Base-by-base conservation (phyloP, 2,329 filamentous ascomycete genomes). In the Venturia effusa region DNA sequence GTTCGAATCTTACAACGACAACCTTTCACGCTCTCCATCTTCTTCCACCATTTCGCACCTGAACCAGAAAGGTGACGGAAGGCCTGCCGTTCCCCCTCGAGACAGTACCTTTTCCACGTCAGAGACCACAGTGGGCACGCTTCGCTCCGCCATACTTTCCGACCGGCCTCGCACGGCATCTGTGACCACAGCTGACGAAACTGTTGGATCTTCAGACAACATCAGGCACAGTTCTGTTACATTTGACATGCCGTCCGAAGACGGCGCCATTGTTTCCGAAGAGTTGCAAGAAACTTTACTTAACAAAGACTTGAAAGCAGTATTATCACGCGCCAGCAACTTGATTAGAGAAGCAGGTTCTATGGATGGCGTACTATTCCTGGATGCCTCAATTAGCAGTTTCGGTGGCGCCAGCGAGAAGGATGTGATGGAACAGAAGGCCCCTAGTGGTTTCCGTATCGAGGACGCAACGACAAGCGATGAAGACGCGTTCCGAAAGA, bases 261-360 rank as follows among this genome's bases (percentile, higher is more conserved):
- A 43, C 11, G 22, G 22, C 24, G 15, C 54, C 10, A 39, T 51
- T 34, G 24, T 37, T 17, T 41, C 39, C 5, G 48, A 45, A 60
- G 39, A 45, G 54, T 22, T 60, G 19, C 51, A 59, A 37, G 55
- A 59, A 30, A 30, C 40, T 17, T 30, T 63, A 15, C 61, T 41
- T 27, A 54, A 40, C 40, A 62, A 54, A 10, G 60, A 63, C 6
- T 13, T 64, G 32, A 59, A 37, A 48, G 34, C 55, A 2, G 55
- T 61, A 3, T 63, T 63, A 15, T 37, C 61, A 19, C 43, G 61
- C 3, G 61, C 61, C n/a, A 41, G 37, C 19, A 59, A 55, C 22
- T 8, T 63, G 37, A 63, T 63, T n/a, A 43, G 61, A 55, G 61
- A 63, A n/a, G 37, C 61, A 24, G 43, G 39, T 5, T 43, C 30